Conservation (phyloP, 306 rosid species). For the Parietaria judaica region DNA sequence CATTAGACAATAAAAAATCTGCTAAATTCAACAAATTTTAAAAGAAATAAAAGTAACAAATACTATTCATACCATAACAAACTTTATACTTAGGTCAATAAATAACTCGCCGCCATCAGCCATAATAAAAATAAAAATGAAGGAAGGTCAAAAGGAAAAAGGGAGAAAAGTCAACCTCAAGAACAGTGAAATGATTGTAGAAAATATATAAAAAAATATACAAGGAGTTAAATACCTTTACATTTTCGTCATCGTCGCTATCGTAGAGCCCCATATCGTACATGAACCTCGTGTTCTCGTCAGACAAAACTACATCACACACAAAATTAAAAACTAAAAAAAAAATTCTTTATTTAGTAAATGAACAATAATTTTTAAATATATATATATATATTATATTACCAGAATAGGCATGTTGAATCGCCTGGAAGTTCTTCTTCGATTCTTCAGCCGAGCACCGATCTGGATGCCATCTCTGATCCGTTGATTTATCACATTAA, state of each 20-base stretch:
- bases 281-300: conserved; percentile 69
- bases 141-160: background rate
- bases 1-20: too few species aligned
- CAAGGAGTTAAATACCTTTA: conserved; percentile 9
- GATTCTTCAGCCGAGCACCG: conserved; percentile 95
- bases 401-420: conserved; percentile 95
- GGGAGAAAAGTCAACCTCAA: background rate
- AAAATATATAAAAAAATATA: background rate
- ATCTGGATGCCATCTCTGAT: conserved; percentile 98
- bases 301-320: conserved; percentile 57
- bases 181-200: background rate
- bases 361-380: background rate
- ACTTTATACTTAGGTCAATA: too few species aligned
- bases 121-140: too few species aligned
- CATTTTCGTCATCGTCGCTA: conserved; percentile 79
- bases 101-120: too few species aligned
- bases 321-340: background rate
- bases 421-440: conserved; percentile 80
- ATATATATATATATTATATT: conserved; percentile 19
- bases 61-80: too few species aligned
- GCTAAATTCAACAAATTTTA: too few species aligned
- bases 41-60: too few species aligned
- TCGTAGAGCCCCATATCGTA: conserved; percentile 91
- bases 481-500: conserved; percentile 7
- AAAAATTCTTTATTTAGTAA: conserved; percentile 11